Conservation (phyloP, 2,329 filamentous ascomycete species). For the Hypoxylon sp. region DNA sequence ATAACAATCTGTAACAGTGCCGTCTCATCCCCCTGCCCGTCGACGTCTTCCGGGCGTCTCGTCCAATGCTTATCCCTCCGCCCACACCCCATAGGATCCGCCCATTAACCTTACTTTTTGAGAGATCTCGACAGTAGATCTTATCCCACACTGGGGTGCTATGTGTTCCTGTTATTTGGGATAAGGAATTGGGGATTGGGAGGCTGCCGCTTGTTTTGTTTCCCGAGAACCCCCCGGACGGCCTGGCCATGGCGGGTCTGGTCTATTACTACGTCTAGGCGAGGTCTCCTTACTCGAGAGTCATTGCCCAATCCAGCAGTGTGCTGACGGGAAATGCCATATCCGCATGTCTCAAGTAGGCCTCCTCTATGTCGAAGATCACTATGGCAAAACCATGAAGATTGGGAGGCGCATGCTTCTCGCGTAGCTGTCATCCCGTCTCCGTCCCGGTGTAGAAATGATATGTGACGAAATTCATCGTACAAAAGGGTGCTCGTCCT, state of each 20-base stretch:
- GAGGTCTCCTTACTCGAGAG: conserved; percentile 20
- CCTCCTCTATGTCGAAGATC: conserved; percentile 39
- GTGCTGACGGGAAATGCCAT: conserved; percentile 22
- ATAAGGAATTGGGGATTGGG: conserved; percentile 3
- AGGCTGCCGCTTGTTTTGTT: conserved; percentile 28
- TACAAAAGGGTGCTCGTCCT: conserved; percentile 41
- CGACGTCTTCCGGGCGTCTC: conserved; percentile 30
- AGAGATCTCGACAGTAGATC: conserved; percentile 27
- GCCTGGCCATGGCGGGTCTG: conserved; percentile 1
- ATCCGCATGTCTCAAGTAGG: conserved; percentile 40
- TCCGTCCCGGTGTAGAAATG: conserved; percentile 10
- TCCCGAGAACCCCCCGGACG: no score
- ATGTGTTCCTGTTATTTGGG: conserved; percentile 28
- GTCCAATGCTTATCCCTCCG: conserved; percentile 19
- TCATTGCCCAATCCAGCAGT: conserved; percentile 31
- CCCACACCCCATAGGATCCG: conserved; percentile 29
- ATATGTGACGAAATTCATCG: conserved; percentile 19
- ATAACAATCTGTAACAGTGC: conserved; percentile 40
- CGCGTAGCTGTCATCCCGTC: conserved; percentile 19
- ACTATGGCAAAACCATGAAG: conserved; percentile 25
- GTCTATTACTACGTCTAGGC: conserved; percentile 26
- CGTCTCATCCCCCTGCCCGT: conserved; percentile 45
- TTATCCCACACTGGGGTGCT: conserved; percentile 10
- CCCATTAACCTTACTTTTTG: conserved; percentile 38
- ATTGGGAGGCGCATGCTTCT: conserved; percentile 18